A percentile compares a stretch with the other conserved stretches of the same genome.
Conservation (phyloP, 345 rosid species). For the Eucalyptus tenuipes region DNA sequence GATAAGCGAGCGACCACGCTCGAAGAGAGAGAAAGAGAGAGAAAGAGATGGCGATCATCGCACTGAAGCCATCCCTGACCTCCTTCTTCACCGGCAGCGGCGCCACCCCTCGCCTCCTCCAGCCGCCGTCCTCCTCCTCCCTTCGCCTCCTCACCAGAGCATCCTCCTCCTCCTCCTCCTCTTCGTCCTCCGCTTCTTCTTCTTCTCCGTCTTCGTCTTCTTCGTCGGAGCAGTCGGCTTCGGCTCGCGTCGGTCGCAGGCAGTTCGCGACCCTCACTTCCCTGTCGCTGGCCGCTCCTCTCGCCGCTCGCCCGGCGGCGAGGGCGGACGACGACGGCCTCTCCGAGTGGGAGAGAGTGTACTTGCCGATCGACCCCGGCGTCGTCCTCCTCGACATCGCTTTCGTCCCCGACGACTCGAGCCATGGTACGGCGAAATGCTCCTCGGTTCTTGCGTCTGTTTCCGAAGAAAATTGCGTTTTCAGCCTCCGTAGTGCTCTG, state of each 20-base stretch:
- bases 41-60: neutral
- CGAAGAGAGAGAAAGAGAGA: neutral
- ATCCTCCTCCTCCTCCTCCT: neutral
- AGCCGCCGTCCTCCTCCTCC: neutral
- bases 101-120: neutral
- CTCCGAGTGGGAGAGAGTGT: constrained; percentile 71
- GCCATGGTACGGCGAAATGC: constrained; percentile 31
- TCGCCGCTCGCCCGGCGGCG: neutral
- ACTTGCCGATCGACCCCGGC: constrained; percentile 75
- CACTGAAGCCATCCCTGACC: constrained; percentile 19
- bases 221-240: neutral
- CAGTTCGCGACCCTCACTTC: constrained; percentile 1
- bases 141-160: neutral
- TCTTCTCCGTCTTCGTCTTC: neutral
- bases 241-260: neutral
- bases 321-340: constrained; percentile 35
- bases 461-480: neutral
- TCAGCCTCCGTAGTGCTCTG: neutral
- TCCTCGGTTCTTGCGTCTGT: neutral
- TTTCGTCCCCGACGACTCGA: constrained; percentile 68
- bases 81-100: constrained; percentile 2
- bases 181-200: neutral
- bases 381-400: constrained; percentile 94
- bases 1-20: constrained; percentile 11
- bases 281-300: neutral